phyloP scores from a whole-genome alignment of 805 yeast genomes.

The Yarrowia yakushimensis region DNA sequence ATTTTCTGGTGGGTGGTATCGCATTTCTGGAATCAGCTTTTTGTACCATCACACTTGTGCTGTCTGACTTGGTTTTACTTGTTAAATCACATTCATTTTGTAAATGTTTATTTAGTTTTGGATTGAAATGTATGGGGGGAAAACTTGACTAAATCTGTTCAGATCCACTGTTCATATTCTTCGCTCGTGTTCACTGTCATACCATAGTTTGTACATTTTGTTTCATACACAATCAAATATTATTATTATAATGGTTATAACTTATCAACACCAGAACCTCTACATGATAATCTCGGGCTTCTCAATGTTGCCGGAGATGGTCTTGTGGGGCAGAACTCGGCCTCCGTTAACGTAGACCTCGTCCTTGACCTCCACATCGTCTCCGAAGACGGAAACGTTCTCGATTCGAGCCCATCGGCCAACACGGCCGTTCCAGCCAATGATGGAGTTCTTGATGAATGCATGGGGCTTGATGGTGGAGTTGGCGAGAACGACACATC shows the following conservation, averaged over 20 bases:
- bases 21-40: too few relatives aligned
- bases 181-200: too few relatives aligned
- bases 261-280: conserved; percentile 24
- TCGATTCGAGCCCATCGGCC: conserved; percentile 99
- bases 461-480: conserved; percentile 95
- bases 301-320: conserved; percentile 94
- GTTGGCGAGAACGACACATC: conserved; percentile 88
- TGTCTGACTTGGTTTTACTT: too few relatives aligned
- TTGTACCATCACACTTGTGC: too few relatives aligned
- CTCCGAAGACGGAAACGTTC: conserved; percentile 97
- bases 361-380: conserved; percentile 96
- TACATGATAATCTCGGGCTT: conserved; percentile 97
- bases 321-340: conserved; percentile 97
- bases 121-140: too few relatives aligned
- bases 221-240: conserved; percentile 11
- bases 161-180: too few relatives aligned
- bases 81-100: too few relatives aligned
- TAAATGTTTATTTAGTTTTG: too few relatives aligned
- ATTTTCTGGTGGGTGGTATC: too few relatives aligned
- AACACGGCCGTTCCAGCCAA: conserved; percentile 98
- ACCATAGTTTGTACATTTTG: too few relatives aligned
- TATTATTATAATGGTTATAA: conserved; percentile 15
- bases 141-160: too few relatives aligned
- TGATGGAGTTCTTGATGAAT: conserved; percentile 94
- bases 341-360: conserved; percentile 99